Conservation (phyloP, 1,284 basidiomycete species). For the Cutaneotrichosporon mucoides region DNA sequence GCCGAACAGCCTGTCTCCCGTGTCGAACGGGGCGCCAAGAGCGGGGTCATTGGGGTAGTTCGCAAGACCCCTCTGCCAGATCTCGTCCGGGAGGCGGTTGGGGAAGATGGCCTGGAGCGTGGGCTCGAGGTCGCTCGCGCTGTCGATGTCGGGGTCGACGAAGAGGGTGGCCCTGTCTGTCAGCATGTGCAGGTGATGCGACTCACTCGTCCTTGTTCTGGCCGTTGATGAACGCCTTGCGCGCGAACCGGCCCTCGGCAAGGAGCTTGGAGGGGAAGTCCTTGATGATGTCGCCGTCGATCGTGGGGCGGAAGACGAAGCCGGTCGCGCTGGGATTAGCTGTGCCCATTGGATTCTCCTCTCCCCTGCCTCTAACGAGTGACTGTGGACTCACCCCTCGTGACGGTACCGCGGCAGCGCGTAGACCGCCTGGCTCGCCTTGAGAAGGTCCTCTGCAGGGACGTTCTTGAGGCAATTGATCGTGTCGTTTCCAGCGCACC, state of each 20-base stretch:
- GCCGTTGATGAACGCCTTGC: slow-evolving; percentile 47
- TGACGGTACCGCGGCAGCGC: background rate
- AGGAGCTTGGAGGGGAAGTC: slow-evolving; percentile 38
- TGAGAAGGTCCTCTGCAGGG: slow-evolving; percentile 26
- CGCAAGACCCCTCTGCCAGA: slow-evolving; percentile 20
- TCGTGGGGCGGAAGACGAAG: slow-evolving; percentile 23
- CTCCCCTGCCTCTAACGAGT: too few relatives aligned
- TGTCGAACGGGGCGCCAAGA: slow-evolving; percentile 35
- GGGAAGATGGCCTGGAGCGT: slow-evolving; percentile 26
- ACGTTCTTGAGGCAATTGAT: slow-evolving; percentile 40
- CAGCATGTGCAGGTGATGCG: background rate
- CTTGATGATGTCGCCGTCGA: slow-evolving; percentile 45
- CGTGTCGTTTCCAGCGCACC: background rate
- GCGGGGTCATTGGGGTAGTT: slow-evolving; percentile 34
- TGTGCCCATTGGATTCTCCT: too few relatives aligned
- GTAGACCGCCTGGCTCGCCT: slow-evolving; percentile 15
- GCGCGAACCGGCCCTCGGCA: slow-evolving; percentile 32
- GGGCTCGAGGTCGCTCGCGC: background rate
- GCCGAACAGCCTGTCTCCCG: slow-evolving; percentile 16
- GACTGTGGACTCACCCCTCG: too few relatives aligned
- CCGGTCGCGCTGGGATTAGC: background rate
- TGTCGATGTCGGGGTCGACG: slow-evolving; percentile 3
- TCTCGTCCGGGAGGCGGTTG: slow-evolving; percentile 5
- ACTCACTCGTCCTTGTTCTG: slow-evolving; percentile 41
- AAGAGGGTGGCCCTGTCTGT: slow-evolving; percentile 16